Conservation (phyloP, 306 rosid species). For the Acacia crassicarpa region DNA sequence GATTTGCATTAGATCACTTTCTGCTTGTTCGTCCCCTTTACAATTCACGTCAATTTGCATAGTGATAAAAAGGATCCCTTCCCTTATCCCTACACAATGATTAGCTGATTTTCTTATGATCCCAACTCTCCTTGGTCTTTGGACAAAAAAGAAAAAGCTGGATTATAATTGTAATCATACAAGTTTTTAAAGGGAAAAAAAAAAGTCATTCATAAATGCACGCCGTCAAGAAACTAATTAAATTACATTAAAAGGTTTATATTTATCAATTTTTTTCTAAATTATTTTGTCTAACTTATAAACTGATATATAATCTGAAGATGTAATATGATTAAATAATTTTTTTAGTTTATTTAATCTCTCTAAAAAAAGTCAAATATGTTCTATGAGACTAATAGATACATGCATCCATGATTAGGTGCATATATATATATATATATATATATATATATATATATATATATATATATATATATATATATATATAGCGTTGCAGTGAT, state of each 20-base stretch:
- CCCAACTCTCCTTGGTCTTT: conserved; percentile 1
- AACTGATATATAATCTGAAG: no score
- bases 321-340: no score
- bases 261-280: no score
- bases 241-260: no score
- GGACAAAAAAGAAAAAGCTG: background rate
- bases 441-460: no score
- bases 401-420: background rate
- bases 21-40: conserved; percentile 26
- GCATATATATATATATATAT: no score
- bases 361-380: no score
- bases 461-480: no score
- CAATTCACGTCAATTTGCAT: conserved; percentile 12
- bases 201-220: background rate
- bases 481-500: no score
- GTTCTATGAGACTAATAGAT: no score
- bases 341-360: no score
- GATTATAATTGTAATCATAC: background rate
- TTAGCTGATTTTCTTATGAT: conserved; percentile 8
- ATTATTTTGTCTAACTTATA: no score
- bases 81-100: conserved; percentile 22
- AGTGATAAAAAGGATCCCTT: background rate
- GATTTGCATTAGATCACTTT: conserved; percentile 15
- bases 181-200: background rate
- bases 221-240: background rate